A percentile compares a stretch with the other conserved stretches of the same genome.
Evolutionary conservation across 208 protist species (phyloP).

Genomic region (Tritrichomonas musculus): DNA sequence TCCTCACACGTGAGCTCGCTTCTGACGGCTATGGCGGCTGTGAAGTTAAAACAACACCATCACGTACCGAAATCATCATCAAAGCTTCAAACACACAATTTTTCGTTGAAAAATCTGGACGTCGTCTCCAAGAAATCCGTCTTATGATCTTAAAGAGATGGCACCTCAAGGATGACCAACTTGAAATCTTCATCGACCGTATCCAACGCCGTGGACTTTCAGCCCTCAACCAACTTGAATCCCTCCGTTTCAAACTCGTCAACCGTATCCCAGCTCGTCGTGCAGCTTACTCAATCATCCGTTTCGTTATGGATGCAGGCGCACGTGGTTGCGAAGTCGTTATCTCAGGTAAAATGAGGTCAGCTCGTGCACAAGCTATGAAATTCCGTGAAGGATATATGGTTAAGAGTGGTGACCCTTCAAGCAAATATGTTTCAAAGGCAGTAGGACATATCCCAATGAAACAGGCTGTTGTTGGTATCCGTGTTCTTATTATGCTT

Average conservation of each 20-base stretch:
- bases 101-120: conserved; percentile 88
- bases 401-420: conserved; percentile 80
- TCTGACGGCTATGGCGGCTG: conserved; percentile 87
- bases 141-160: conserved; percentile 94
- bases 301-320: background rate
- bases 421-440: conserved; percentile 76
- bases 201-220: conserved; percentile 89
- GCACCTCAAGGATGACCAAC: conserved; percentile 74
- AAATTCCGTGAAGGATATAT: conserved; percentile 99
- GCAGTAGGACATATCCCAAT: conserved; percentile 91
- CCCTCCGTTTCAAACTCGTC: conserved; percentile 64
- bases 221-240: conserved; percentile 94
- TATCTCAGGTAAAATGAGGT: conserved; percentile 96
- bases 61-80: conserved; percentile 96
- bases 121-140: conserved; percentile 93
- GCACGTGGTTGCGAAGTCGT: conserved; percentile 96
- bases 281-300: background rate
- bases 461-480: conserved; percentile 85
- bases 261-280: background rate
- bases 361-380: conserved; percentile 91
- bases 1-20: conserved; percentile 91
- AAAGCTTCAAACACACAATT: conserved; percentile 85
- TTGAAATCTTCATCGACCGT: no score
- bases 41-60: conserved; percentile 83
- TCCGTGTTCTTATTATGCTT: conserved; percentile 98